Percentiles rank a stretch among this genome's conserved stretches.
Conservation (phyloP, 2,329 filamentous ascomycete genomes). For the Fusarium mangiferae region DNA sequence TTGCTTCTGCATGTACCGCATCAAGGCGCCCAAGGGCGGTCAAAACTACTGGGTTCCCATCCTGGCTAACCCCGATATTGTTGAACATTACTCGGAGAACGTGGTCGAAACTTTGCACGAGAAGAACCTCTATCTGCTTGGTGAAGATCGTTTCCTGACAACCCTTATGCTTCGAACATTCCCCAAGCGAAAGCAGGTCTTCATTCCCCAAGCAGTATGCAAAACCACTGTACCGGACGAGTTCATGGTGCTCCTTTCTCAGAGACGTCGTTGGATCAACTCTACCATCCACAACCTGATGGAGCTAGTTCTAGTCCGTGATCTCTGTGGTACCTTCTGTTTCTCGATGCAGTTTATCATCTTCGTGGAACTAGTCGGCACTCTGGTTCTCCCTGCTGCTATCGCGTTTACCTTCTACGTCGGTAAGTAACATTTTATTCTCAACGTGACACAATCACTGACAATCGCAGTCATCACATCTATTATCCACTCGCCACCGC, state of each 20-base stretch:
- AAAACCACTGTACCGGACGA: constrained; percentile 96
- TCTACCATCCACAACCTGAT: constrained; percentile 98
- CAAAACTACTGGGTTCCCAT: constrained; percentile 99
- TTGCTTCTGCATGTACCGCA: constrained; percentile 99
- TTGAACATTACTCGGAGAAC: constrained; percentile 99
- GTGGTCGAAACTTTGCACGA: constrained; percentile 98
- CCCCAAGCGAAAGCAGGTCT: constrained; percentile 98
- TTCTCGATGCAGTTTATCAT: constrained; percentile 99
- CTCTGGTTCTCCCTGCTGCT: constrained; percentile 92
- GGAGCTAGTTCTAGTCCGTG: constrained; percentile 93
- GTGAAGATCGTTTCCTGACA: constrained; percentile 94
- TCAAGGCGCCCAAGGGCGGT: constrained; percentile 97
- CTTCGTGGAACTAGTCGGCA: constrained; percentile 93
- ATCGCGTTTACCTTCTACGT: constrained; percentile 98
- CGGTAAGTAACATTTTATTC: constrained; percentile 66
- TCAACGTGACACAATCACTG: constrained; percentile 1
- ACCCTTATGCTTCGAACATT: constrained; percentile 99
- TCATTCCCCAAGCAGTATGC: constrained; percentile 97
- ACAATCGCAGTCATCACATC: constrained; percentile 77
- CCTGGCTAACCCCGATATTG: constrained; percentile 96
- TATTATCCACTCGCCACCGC: constrained; percentile 79
- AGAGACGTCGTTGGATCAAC: constrained; percentile 98
- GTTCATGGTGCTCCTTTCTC: constrained; percentile 92
- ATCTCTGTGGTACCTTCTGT: constrained; percentile 98
- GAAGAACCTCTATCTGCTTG: constrained; percentile 91